Evolutionary conservation across 805 yeast genomes (phyloP), one percentile per base, ranked within the genome.

Genomic region (Tetrapisispora iriomotensis): DNA sequence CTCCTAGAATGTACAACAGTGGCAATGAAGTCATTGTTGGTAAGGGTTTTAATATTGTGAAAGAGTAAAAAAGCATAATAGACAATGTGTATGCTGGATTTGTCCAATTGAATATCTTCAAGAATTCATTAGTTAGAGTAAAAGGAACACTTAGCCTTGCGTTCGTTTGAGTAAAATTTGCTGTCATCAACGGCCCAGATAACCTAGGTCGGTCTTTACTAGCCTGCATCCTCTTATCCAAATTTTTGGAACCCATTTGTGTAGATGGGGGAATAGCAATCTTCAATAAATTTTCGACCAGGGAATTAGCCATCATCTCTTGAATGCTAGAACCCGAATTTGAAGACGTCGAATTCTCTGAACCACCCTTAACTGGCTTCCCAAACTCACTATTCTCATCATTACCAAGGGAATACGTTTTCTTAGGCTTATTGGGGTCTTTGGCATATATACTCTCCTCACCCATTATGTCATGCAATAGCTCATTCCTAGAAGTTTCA

Each of bases 261-360:
- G 75, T 66, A 0, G 75, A 63, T 0, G 82, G 70, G 0, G 94
- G 92, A 20, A 84, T 64, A 1, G 87, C 81, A 78, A 83, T 75
- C 18, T 77, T 66, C 7, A 85, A 61, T 36, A 84, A 64, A 51
- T 77, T 72, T 50, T 86, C 95, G 47, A 85, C 71, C 39, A 85
- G 59, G 40, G 78, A 79, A 48, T 85, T 94, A 0, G 83, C 69
- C 53, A 82, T 52, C 42, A 55, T 47, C 51, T 57, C 65, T 41
- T 51, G 65, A 33, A 53, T 37, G 15, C 51, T 47, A 14, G 53
- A 53, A 31, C 33, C 37, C 36, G 29, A 12, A n/a, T n/a, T n/a
- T 7, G 36, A 33, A 6, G 21, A 4, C 13, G 25, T n/a, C n/a
- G n/a, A 8, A 35, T 21, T 12, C 10, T 21, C 17, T n/a, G 14